phyloP scores from a whole-genome alignment of 2,329 filamentous ascomycete species.

The Cyanodermella asteris region DNA sequence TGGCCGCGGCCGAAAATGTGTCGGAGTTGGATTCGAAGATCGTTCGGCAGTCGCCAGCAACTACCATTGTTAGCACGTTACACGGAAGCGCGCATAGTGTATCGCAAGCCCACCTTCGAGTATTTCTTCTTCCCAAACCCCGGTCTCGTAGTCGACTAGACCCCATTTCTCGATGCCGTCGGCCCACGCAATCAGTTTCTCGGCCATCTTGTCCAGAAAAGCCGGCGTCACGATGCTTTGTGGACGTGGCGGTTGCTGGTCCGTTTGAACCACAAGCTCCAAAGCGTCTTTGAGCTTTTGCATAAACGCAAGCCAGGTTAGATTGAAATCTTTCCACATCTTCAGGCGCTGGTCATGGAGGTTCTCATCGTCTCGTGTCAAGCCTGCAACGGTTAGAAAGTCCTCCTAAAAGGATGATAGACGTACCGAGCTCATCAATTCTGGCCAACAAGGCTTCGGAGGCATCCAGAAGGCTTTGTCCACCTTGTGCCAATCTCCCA shows the following conservation, averaged over 20 bases:
- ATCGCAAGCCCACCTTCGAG: slow-evolving; percentile 42
- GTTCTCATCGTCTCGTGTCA: slow-evolving; percentile 61
- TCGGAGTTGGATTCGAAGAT: too few species aligned
- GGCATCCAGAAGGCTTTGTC: slow-evolving; percentile 34
- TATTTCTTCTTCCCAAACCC: slow-evolving; percentile 88
- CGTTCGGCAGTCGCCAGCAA: not conserved
- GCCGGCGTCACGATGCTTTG: slow-evolving; percentile 46
- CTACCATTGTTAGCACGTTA: slow-evolving; percentile 1
- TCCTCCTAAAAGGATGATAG: slow-evolving; percentile 7
- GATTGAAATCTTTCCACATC: slow-evolving; percentile 87
- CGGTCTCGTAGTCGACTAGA: slow-evolving; percentile 93
- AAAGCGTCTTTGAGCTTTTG: slow-evolving; percentile 65
- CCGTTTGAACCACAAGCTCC: slow-evolving; percentile 34
- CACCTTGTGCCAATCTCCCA: slow-evolving; percentile 37
- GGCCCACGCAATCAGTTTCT: slow-evolving; percentile 60
- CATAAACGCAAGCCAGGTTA: slow-evolving; percentile 66
- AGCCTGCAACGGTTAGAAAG: slow-evolving; percentile 35
- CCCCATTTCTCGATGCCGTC: slow-evolving; percentile 76
- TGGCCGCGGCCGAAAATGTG: too few species aligned
- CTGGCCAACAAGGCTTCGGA: slow-evolving; percentile 46
- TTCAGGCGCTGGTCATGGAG: slow-evolving; percentile 56
- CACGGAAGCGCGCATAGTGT: not conserved
- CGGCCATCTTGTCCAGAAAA: slow-evolving; percentile 55
- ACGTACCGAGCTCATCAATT: slow-evolving; percentile 43
- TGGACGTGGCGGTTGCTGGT: slow-evolving; percentile 33